Evolutionary conservation across 106 monocot genomes (phyloP), one percentile per base, ranked within the genome.

Genomic region (Acorus calamus): DNA sequence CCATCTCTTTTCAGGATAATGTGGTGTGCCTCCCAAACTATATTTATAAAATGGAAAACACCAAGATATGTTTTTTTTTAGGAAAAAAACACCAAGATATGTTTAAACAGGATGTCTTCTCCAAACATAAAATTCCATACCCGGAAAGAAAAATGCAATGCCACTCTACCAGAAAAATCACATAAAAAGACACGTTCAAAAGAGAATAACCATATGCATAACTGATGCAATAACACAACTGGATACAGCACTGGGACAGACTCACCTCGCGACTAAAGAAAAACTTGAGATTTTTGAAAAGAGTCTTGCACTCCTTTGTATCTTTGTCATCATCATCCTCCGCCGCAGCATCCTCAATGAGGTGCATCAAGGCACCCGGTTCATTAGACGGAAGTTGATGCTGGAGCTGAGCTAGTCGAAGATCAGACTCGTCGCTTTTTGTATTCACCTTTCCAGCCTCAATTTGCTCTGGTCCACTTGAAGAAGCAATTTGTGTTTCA

Each of bases 221-320:
- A 28, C 28, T 28, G 28, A 28, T 28, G 28, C 28, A 28, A 28
- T 28, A 28, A 28, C 28, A 28, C 28, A 28, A 28, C 28, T 28
- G 28, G 28, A 28, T 28, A 28, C 28, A 28, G 28, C 28, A 28
- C 28, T 28, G 47, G n/a, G 52, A 11, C 61, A 62, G 14, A 41
- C 66, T 69, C 58, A 92, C 98, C 88, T 98, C 98, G 53, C 98
- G 98, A 61, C 92, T 79, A 12, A 98, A 67, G 62, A 85, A 92
- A 65, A 98, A 75, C 44, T 71, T 88, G 12, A 92, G 57, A 77
- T 80, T 83, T 78, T 79, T 88, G 49, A 99, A 92, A 62, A 99
- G 80, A 58, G 62, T 62, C 68, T 76, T 99, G 86, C 92, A 92
- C 47, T 80, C 81, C 51, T 76, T 92, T 47, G 88, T 88, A 66